These are phyloP conservation scores for Candida montana DNA, from an alignment of 805 yeast genomes.

Conservation along the genomic window DNA sequence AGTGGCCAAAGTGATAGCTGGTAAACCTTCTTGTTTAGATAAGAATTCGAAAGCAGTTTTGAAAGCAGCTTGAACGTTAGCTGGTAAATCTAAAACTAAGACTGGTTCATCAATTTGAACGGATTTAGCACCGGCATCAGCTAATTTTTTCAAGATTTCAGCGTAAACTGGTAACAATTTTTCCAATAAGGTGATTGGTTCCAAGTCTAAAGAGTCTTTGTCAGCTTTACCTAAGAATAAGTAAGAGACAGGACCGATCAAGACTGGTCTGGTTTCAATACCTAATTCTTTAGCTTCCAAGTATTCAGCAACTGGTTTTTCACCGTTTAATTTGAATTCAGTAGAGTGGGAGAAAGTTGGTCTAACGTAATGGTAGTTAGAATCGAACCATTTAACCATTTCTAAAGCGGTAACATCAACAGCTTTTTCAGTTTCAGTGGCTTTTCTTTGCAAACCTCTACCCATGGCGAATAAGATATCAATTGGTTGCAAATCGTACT, in stretches of 20 bases:
- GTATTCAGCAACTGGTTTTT: slow-evolving; percentile 95
- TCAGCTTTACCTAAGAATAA: slow-evolving; percentile 95
- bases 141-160: slow-evolving; percentile 80
- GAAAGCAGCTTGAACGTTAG: slow-evolving; percentile 77
- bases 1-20: slow-evolving; percentile 79
- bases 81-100: slow-evolving; percentile 89
- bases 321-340: slow-evolving; percentile 91
- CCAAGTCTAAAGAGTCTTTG: slow-evolving; percentile 92
- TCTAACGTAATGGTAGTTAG: slow-evolving; percentile 99
- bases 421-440: slow-evolving; percentile 78
- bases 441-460: slow-evolving; percentile 98
- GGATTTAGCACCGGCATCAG: slow-evolving; percentile 89
- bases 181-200: slow-evolving; percentile 84
- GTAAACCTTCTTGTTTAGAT: slow-evolving; percentile 61
- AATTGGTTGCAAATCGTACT: slow-evolving; percentile 80
- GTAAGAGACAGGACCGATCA: slow-evolving; percentile 95
- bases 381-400: slow-evolving; percentile 99
- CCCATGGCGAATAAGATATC: slow-evolving; percentile 99
- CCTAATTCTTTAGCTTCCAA: slow-evolving; percentile 97
- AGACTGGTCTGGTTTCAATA: slow-evolving; percentile 94
- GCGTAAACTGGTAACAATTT: slow-evolving; percentile 91
- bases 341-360: slow-evolving; percentile 97
- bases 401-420: slow-evolving; percentile 98
- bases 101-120: slow-evolving; percentile 98
- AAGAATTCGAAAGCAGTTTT: slow-evolving; percentile 81